A percentile compares a stretch with the other conserved stretches of the same genome.
These are phyloP conservation scores for Fusarium sp. DNA, from an alignment of 2,329 filamentous ascomycete genomes.

Conservation along the genomic window DNA sequence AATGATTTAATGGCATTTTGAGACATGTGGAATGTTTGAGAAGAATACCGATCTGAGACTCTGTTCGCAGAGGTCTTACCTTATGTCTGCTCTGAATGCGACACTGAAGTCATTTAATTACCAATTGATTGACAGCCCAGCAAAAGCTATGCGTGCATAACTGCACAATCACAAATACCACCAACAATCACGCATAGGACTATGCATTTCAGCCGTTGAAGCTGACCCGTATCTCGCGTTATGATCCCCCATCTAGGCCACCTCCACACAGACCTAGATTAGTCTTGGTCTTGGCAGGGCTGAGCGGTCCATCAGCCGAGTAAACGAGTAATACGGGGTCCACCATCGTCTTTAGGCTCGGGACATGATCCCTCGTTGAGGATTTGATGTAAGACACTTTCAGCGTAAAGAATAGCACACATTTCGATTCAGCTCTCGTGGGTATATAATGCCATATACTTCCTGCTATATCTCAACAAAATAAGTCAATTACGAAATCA, in stretches of 20 bases:
- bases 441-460: constrained; percentile 20
- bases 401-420: background rate
- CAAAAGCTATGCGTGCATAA: background rate
- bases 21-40: background rate
- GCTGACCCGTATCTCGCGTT: constrained; percentile 9
- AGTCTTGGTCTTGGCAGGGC: constrained; percentile 25
- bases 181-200: background rate
- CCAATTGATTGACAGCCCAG: no score
- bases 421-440: background rate
- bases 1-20: background rate
- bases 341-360: constrained; percentile 29
- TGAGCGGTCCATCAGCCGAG: constrained; percentile 6
- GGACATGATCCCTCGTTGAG: constrained; percentile 30
- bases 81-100: background rate
- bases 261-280: constrained; percentile 19
- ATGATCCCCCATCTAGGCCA: constrained; percentile 13
- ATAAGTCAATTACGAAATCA: background rate
- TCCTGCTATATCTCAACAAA: rapidly evolving
- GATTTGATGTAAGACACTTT: background rate
- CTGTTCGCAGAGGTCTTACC: background rate
- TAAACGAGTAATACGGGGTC: constrained; percentile 38
- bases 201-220: background rate
- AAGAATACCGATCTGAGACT: background rate
- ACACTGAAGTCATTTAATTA: no score
- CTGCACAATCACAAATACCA: background rate